Evolutionary conservation across 805 yeast genomes (phyloP), one percentile per base, ranked within the genome.

Genomic region (Saccharomyces mikatae): DNA sequence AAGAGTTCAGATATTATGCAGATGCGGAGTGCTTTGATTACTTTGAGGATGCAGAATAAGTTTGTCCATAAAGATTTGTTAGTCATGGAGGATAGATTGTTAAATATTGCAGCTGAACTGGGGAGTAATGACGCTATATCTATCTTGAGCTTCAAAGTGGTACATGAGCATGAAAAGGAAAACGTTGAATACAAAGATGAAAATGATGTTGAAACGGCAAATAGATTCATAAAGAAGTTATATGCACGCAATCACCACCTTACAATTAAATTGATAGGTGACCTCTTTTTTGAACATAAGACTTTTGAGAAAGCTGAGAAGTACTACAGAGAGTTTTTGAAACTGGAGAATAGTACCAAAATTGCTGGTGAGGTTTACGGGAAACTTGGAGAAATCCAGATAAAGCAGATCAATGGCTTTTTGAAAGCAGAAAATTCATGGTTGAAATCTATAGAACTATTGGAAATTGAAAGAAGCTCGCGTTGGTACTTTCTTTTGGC

Each of bases 41-140:
- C 80, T 52, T 74, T 86, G 51, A 69, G 96, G 47, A 73, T 71
- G 5, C 76, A 79, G 32, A 81, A 91, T 0, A 83, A 84, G 55
- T 74, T 84, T 0, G 74, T 80, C 2, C 83, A 86, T 60, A 77
- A 65, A 51, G 72, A 82, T 56, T 70, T 86, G 22, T 72, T 86
- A 4, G 79, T 73, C 13, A 51, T 89, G 36, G 96, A 90, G 64
- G 80, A 83, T 58, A 83, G 81, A 58, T 68, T 91, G 22, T 78
- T 90, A n/a, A 95, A 89, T 56, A 78, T 78, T 51, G 89, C 96
- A 13, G 96, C 96, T 0, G 95, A 87, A 62, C 62, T 81, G 62
- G 96, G 97, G 0, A 82, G 86, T 62, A 80, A 82, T 58, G 89
- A 89, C 68, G 96, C 97, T 0, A 80, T 90, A 24, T 75, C 92